These are phyloP conservation scores for Rhynchosporium agropyri DNA, from an alignment of 2,329 filamentous ascomycete genomes.

Conservation along the genomic window DNA sequence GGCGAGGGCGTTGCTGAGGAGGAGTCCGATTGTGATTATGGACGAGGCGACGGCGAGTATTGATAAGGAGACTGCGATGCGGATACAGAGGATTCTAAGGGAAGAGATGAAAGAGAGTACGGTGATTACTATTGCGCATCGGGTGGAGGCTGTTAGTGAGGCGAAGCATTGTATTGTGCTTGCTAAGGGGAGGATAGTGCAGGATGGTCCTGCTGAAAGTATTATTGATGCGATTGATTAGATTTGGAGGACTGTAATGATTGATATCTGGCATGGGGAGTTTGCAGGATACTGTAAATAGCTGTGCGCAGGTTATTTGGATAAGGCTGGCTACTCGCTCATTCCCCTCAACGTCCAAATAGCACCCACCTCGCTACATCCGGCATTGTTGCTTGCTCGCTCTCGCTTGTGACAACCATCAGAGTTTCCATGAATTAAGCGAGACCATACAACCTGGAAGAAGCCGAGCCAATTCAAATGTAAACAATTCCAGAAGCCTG, in stretches of 20 bases:
- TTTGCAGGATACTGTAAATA: neutral
- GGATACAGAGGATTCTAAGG: conserved; percentile 57
- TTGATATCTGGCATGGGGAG: neutral
- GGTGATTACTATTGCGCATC: conserved; percentile 67
- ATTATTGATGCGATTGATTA: conserved; percentile 28
- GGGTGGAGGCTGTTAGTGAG: conserved; percentile 62
- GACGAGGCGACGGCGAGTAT: conserved; percentile 69
- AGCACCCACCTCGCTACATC: neutral
- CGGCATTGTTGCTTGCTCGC: neutral
- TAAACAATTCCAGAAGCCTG: neutral
- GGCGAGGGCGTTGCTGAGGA: conserved; percentile 61
- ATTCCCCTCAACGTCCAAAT: neutral
- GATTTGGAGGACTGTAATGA: neutral
- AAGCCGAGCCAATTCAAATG: neutral
- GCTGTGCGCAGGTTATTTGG: neutral
- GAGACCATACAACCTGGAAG: neutral
- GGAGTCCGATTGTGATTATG: conserved; percentile 64
- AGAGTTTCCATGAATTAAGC: neutral
- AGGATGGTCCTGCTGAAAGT: conserved; percentile 28
- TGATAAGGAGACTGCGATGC: conserved; percentile 60
- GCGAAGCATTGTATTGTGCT: conserved; percentile 50
- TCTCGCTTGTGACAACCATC: conserved; percentile 1
- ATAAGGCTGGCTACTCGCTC: neutral
- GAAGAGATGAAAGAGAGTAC: conserved; percentile 61
- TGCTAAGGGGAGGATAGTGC: conserved; percentile 37